Base-by-base conservation (phyloP, 192 early-diverging fungal genomes). In the Coemansia asiatica region DNA sequence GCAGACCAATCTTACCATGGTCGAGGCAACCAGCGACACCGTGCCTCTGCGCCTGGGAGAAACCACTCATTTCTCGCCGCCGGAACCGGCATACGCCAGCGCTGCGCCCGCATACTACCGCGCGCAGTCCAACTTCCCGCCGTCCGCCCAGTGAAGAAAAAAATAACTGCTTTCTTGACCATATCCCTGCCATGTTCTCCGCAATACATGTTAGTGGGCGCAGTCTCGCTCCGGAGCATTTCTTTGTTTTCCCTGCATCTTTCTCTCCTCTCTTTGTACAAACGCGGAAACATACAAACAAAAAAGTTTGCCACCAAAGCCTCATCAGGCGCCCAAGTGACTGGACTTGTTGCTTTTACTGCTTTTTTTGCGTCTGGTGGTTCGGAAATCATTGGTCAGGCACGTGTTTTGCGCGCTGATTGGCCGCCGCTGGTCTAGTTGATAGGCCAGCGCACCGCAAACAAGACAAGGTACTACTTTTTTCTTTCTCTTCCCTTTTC, bases 31-130 rank as follows among this genome's bases (percentile, higher is more conserved):
- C 56, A 64, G 69, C 22, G 79, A 81, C 31, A 66, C 56, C 26
- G 47, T 72, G 22, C 79, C 79, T 0, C 72, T 81, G 50, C 65
- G 63, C 49, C 66, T 65, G 26, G 67, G 65, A 29, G 26, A 64
- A 19, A 63, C 36, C 60, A 35, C 13, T 46, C 69, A 7, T 26
- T 54, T 36, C 63, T 68, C 2, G 55, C 64, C 4, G 40, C 31
- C 9, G 19, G 28, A 33, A 19, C 56, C 28, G 10, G 13, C 67
- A 61, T 55, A 46, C 19, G 26, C 60, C 54, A n/a, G 31, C 22
- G 53, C 63, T 9, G 48, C 61, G 29, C 47, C 61, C 6, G n/a
- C 31, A 16, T 54, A 64, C 53, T 54, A 26, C 36, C 51, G 25
- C 6, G 59, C 59, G 23, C 40, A 28, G 38, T 60, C 40, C 1